Base-by-base conservation (phyloP, 139 green algal species). In the Chlamydomonas sphaeroides region DNA sequence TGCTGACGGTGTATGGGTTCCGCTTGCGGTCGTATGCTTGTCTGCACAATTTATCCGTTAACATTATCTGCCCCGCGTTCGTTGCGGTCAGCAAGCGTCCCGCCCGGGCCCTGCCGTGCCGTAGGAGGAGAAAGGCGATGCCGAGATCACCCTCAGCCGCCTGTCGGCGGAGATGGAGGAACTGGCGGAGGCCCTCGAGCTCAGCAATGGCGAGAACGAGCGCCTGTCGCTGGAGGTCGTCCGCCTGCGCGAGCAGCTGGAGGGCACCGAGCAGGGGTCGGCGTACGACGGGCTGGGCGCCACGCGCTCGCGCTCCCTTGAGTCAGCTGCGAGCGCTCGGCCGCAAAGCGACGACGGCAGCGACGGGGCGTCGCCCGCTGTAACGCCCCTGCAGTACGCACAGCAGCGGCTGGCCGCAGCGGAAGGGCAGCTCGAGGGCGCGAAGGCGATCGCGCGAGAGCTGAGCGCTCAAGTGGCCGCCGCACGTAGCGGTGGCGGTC, bases 91-190 rank as follows among this genome's bases (percentile, higher is more conserved):
- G n/a, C n/a, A n/a, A n/a, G n/a, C n/a, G n/a, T n/a, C n/a, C n/a
- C n/a, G n/a, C n/a, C n/a, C n/a, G n/a, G n/a, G n/a, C 53, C 21
- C 53, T 66, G 30, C 59, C 2, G 8, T 5, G 15, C 14, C 20
- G 5, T 35, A 83, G 63, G 76, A 83, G 38, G 76, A 73, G 3
- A 83, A 83, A 33, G 35, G 41, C 0, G 62, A 83, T 1, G 62
- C 48, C 5, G 45, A 83, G 28, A 2, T 14, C 26, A 72, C 48
- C 33, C 32, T 59, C 42, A 36, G 26, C 2, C 76, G 76, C 30
- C 61, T 83, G 17, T 74, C 62, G 0, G 41, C 25, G 20, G 76
- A 83, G 26, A 83, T 83, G 76, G 62, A 83, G 62, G 76, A 83
- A 63, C 33, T 83, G 1, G 76, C 76, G 1, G 76, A 83, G 61